A percentile compares a stretch with the other conserved stretches of the same genome.
Conservation (phyloP, 179 eudicot genomes). For the Corrigiola litoralis region DNA sequence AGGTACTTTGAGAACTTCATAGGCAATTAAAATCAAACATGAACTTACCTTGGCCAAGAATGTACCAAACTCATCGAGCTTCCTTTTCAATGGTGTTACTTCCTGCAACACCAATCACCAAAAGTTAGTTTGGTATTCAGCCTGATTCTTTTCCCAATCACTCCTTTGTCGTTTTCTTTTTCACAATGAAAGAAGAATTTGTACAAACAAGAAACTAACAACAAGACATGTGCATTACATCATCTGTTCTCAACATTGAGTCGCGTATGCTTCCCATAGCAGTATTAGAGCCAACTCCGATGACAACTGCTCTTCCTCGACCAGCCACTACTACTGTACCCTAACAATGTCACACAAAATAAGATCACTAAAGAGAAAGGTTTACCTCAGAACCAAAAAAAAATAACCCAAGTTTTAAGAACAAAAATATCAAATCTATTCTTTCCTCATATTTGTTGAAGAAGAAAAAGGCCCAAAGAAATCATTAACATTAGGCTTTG, state of each 20-base stretch:
- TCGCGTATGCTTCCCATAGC: constrained; percentile 99
- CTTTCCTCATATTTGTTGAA: not conserved
- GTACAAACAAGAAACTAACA: not conserved
- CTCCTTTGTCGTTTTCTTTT: not conserved
- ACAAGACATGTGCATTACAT: constrained; percentile 39
- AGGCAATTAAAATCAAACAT: not conserved
- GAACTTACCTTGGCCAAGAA: constrained; percentile 87
- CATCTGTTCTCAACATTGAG: constrained; percentile 93
- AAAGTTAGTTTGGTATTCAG: not conserved
- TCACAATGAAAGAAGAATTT: not conserved
- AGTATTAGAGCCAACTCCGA: constrained; percentile 96
- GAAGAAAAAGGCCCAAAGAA: not conserved
- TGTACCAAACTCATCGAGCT: constrained; percentile 93
- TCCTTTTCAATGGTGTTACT: constrained; percentile 93
- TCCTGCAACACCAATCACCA: constrained; percentile 51
- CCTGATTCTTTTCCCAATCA: not conserved
- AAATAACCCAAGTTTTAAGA: not conserved
- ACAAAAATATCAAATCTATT: not conserved
- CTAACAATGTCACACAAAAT: constrained; percentile 36
- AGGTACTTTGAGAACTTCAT: not conserved
- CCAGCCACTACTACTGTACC: constrained; percentile 97
- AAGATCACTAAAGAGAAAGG: not conserved
- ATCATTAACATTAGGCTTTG: no score
- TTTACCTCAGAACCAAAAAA: not conserved
- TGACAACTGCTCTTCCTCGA: constrained; percentile 89